phyloP scores from a whole-genome alignment of 345 rosid species.

The Moricandia arvensis region DNA sequence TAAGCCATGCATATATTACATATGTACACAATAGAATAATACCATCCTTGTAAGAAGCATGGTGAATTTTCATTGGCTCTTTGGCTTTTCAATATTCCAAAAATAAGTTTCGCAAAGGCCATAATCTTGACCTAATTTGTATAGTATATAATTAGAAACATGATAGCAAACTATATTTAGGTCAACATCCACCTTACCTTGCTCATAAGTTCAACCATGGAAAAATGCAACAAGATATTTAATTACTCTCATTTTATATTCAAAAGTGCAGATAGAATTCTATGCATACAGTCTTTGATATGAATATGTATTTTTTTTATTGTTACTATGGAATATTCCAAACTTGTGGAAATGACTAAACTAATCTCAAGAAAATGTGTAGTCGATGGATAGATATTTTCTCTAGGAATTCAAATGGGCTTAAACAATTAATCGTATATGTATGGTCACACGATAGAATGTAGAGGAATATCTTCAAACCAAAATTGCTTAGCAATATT shows the following conservation, averaged over 20 bases:
- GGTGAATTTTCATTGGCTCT: slow-evolving; percentile 12
- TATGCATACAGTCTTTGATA: not conserved
- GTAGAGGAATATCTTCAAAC: no score
- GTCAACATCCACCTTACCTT: slow-evolving; percentile 20
- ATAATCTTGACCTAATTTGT: slow-evolving; percentile 6
- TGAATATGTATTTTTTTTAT: not conserved
- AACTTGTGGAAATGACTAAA: no score
- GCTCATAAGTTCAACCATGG: not conserved
- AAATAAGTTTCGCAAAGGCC: slow-evolving; percentile 16
- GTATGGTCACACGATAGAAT: no score
- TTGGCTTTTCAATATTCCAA: slow-evolving; percentile 6
- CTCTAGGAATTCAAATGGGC: no score
- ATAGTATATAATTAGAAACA: no score
- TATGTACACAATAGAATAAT: slow-evolving; percentile 1
- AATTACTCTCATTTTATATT: slow-evolving; percentile 5
- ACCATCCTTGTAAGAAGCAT: not conserved
- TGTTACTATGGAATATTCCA: no score
- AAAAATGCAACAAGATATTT: slow-evolving; percentile 8
- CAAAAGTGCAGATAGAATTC: slow-evolving; percentile 7
- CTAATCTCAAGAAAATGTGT: no score
- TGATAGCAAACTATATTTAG: no score
- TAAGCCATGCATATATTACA: slow-evolving; percentile 9
- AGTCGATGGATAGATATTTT: no score
- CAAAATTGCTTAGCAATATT: no score
- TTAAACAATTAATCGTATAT: no score